Conservation (phyloP, 176 grass and related monocot species). For the Aegilops sharonensis region DNA sequence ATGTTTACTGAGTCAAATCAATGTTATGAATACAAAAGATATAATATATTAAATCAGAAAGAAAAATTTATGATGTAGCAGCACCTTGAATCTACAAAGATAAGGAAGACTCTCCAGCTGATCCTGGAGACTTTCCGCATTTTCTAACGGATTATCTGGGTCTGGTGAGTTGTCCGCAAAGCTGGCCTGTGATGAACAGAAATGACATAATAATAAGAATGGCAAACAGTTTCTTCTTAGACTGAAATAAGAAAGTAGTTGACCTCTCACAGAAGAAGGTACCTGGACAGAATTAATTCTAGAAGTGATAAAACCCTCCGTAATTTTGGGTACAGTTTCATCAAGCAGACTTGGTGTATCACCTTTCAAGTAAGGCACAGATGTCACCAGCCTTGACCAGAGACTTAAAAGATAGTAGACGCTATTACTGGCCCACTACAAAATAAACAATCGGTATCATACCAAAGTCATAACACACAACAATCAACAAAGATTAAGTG, state of each 20-base stretch:
- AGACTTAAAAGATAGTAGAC: constrained; percentile 95
- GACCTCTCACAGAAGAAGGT: constrained; percentile 23
- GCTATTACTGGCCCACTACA: constrained; percentile 96
- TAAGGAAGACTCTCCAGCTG: constrained; percentile 97
- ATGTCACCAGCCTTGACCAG: constrained; percentile 98
- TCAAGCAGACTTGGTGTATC: constrained; percentile 91
- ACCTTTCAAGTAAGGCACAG: constrained; percentile 97
- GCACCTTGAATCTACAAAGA: constrained; percentile 96
- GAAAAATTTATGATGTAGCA: constrained; percentile 21
- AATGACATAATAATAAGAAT: constrained; percentile 29
- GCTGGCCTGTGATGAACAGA: constrained; percentile 59
- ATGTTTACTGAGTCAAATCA: not conserved
- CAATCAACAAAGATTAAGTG: not conserved
- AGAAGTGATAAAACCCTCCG: constrained; percentile 94
- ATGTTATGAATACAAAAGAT: constrained; percentile 19
- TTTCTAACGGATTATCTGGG: constrained; percentile 90
- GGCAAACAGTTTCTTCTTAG: not conserved
- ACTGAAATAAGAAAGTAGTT: constrained; percentile 16
- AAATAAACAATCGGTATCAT: constrained; percentile 30
- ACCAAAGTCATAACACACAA: constrained; percentile 22
- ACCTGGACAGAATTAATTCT: constrained; percentile 99
- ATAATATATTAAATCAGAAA: not conserved
- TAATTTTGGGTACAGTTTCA: constrained; percentile 99
- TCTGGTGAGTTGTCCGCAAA: constrained; percentile 69
- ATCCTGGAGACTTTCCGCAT: constrained; percentile 93